phyloP scores from a whole-genome alignment of 2,329 filamentous ascomycete species.

The Aspergillus aculeatinus region DNA sequence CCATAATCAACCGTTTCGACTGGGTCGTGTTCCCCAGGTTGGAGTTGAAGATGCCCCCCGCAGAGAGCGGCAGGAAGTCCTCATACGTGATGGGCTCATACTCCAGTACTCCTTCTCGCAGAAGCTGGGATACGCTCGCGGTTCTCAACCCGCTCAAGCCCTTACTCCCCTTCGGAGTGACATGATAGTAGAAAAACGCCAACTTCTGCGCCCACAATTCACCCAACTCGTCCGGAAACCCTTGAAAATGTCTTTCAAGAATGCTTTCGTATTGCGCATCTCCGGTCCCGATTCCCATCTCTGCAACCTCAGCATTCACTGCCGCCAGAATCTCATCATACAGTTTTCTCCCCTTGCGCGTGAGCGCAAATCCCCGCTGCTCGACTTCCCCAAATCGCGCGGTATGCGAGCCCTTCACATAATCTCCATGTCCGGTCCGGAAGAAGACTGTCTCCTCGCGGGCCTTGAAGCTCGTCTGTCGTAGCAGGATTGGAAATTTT shows the following conservation, averaged over 20 bases:
- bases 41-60: conserved; percentile 53
- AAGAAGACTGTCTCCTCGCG: conserved; percentile 52
- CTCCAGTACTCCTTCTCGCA: conserved; percentile 35
- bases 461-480: conserved; percentile 56
- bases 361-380: conserved; percentile 53
- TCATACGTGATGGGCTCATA: conserved; percentile 53
- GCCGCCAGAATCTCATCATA: conserved; percentile 48
- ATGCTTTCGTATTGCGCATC: conserved; percentile 18
- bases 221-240: conserved; percentile 46
- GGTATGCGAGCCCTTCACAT: conserved; percentile 44
- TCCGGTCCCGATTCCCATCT: background rate
- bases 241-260: conserved; percentile 32
- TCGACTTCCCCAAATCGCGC: conserved; percentile 57
- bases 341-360: conserved; percentile 44
- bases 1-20: conserved; percentile 25
- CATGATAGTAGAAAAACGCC: conserved; percentile 43
- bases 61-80: conserved; percentile 55
- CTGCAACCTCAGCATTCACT: conserved; percentile 19
- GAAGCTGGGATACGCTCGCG: conserved; percentile 29
- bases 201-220: conserved; percentile 38
- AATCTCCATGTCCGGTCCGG: conserved; percentile 15
- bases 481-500: conserved; percentile 48
- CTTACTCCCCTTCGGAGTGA: conserved; percentile 16
- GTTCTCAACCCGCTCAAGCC: background rate
- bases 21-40: conserved; percentile 34